A percentile compares a stretch with the other conserved stretches of the same genome.
Conservation (phyloP, 768 basidiomycete species). For the Agrocybe pediades region DNA sequence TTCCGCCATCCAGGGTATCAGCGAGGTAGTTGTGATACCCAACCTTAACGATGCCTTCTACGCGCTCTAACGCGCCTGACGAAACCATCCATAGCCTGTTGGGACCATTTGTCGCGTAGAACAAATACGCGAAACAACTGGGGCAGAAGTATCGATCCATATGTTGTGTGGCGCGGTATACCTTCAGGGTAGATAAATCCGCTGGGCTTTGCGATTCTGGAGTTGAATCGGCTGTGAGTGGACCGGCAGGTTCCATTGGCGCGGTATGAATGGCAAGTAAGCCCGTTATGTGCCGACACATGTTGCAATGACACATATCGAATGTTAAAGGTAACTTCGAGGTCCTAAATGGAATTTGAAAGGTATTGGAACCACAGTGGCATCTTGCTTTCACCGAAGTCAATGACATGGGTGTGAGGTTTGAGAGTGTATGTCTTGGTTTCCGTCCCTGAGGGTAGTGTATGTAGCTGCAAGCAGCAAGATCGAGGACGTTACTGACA, state of each 20-base stretch:
- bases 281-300: constrained; percentile 30
- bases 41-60: constrained; percentile 22
- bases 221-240: constrained; percentile 6
- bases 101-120: constrained; percentile 6
- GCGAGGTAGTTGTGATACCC: constrained; percentile 21
- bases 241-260: constrained; percentile 10
- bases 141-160: constrained; percentile 23
- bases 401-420: constrained; percentile 3
- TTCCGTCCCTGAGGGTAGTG: too few species aligned
- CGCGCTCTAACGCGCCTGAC: constrained; percentile 20
- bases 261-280: constrained; percentile 19
- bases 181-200: constrained; percentile 16
- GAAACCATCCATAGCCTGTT: constrained; percentile 13
- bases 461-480: too few species aligned
- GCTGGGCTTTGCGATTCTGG: constrained; percentile 11
- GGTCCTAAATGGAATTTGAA: constrained; percentile 23
- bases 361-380: constrained; percentile 27
- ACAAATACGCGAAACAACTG: constrained; percentile 18
- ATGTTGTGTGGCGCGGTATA: constrained; percentile 10
- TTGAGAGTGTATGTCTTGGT: neutral
- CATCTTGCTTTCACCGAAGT: constrained; percentile 28
- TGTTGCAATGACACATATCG: constrained; percentile 29
- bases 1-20: constrained; percentile 24
- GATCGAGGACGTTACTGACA: too few species aligned
- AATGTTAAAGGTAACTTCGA: constrained; percentile 17